These are phyloP conservation scores for Leccinum truebloodii DNA, from an alignment of 768 basidiomycete species.

Conservation along the genomic window DNA sequence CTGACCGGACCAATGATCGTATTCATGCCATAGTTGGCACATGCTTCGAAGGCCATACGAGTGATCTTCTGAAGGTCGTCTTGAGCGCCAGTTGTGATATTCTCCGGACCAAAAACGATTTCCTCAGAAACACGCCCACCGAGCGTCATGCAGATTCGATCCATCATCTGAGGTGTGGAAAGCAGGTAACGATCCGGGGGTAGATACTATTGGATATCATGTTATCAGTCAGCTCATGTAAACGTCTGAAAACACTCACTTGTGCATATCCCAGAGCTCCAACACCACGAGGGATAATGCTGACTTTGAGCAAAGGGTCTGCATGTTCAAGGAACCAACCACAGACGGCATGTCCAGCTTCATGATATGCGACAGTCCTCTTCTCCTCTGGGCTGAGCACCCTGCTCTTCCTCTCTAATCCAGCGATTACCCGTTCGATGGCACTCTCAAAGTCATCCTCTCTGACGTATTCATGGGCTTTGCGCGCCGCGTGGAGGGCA, in stretches of 20 bases:
- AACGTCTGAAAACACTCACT: slow-evolving; percentile 42
- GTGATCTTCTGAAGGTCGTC: slow-evolving; percentile 99
- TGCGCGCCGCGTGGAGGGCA: slow-evolving; percentile 91
- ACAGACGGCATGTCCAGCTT: slow-evolving; percentile 97
- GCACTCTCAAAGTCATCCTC: slow-evolving; percentile 94
- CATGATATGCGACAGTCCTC: slow-evolving; percentile 98
- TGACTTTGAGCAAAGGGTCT: slow-evolving; percentile 95
- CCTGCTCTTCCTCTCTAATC: slow-evolving; percentile 92
- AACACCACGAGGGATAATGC: slow-evolving; percentile 95
- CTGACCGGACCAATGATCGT: slow-evolving; percentile 92
- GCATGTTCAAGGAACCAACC: slow-evolving; percentile 99
- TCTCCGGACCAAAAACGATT: slow-evolving; percentile 90
- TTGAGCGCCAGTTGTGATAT: slow-evolving; percentile 97
- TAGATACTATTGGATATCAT: slow-evolving; percentile 60
- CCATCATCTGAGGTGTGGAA: slow-evolving; percentile 90
- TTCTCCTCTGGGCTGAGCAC: slow-evolving; percentile 95
- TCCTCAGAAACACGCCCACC: slow-evolving; percentile 98
- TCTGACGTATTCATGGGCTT: slow-evolving; percentile 72
- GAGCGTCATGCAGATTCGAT: slow-evolving; percentile 98
- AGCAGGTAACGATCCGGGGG: slow-evolving; percentile 95
- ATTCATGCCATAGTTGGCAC: slow-evolving; percentile 98
- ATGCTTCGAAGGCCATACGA: slow-evolving; percentile 94
- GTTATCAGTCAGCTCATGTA: slow-evolving; percentile 11
- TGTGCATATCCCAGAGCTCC: slow-evolving; percentile 97
- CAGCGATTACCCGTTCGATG: slow-evolving; percentile 97